Conservation (phyloP, 2,329 filamentous ascomycete species). For the Dactylonectria estremocensis region DNA sequence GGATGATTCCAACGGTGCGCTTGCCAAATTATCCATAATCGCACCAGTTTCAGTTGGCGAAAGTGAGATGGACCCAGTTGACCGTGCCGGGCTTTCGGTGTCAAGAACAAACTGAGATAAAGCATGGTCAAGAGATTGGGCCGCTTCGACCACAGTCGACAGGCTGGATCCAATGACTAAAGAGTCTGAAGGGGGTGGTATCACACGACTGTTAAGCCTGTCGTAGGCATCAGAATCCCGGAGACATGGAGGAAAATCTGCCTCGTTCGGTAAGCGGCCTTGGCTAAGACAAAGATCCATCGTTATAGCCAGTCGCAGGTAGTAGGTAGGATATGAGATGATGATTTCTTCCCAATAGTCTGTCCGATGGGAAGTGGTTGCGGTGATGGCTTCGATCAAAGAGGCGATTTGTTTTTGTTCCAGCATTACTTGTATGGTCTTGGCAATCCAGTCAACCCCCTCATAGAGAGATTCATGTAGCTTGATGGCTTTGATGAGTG, state of each 20-base stretch:
- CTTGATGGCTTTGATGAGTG: constrained; percentile 8
- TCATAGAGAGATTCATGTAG: constrained; percentile 11
- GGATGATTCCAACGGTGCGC: too few species aligned
- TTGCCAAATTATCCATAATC: too few species aligned
- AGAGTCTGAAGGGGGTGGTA: too few species aligned
- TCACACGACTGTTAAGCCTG: too few species aligned
- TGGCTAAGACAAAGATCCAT: constrained; percentile 14
- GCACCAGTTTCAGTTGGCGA: too few species aligned
- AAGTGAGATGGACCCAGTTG: too few species aligned
- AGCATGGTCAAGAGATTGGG: too few species aligned
- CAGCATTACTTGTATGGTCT: neutral
- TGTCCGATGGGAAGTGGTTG: neutral
- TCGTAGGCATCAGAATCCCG: too few species aligned
- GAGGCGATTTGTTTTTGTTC: neutral
- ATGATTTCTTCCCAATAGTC: constrained; percentile 2
- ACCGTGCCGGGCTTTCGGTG: too few species aligned
- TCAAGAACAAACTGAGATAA: too few species aligned
- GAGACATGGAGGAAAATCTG: neutral
- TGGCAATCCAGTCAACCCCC: constrained; percentile 4
- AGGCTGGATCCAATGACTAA: too few species aligned
- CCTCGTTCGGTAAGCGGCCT: constrained; percentile 1
- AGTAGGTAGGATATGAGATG: constrained; percentile 3
- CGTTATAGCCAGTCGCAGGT: neutral
- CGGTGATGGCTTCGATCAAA: constrained; percentile 2
- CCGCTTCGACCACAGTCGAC: too few species aligned